Base-by-base conservation (phyloP, 1,284 basidiomycete species). In the Ustilago vetiveriae region DNA sequence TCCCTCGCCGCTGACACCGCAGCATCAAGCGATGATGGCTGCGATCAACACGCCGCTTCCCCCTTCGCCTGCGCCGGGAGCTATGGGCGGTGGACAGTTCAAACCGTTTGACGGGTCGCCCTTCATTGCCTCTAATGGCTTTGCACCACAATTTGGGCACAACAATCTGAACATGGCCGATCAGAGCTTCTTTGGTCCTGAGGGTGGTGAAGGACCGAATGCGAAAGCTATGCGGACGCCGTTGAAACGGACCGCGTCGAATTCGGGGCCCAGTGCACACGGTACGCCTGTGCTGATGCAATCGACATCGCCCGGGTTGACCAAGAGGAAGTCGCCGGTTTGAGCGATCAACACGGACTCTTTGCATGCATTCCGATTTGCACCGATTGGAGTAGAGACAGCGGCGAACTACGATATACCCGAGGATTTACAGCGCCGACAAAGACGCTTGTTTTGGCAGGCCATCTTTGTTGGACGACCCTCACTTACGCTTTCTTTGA, bases 1-100 rank as follows among this genome's bases (percentile, higher is more conserved):
- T 4, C 52, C 63, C 1, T 71, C 71, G 17, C 68, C 64, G 33
- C 44, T 73, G 17, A 64, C 56, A 21, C 70, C 60, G 6, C 60
- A 69, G 37, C 70, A 69, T 21, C 64, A 74, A 39, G 59, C 62
- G n/a, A 75, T 76, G 65, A 57, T 69, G 47, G 56, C 68, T 2
- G 74, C 74, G 22, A 70, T 76, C 57, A 76, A 75, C 33, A 76
- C 70, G 24, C 75, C 73, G n/a, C 41, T 76, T 2, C 75, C 75
- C 4, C 75, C 75, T 9, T 75, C 73, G 11, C 75, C 75, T 11
- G 72, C 72, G 21, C 64, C 55, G n/a, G 63, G 63, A 9, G 23
- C 51, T 5, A 38, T 66, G 43, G 35, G 30, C 3, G 46, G 47
- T 13, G 62, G 62, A 2, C 58, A 72, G 38, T 68, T 60, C 44